Evolutionary conservation across 2,329 filamentous ascomycete species (phyloP).

Genomic region (Pestalotiopsis sp.): DNA sequence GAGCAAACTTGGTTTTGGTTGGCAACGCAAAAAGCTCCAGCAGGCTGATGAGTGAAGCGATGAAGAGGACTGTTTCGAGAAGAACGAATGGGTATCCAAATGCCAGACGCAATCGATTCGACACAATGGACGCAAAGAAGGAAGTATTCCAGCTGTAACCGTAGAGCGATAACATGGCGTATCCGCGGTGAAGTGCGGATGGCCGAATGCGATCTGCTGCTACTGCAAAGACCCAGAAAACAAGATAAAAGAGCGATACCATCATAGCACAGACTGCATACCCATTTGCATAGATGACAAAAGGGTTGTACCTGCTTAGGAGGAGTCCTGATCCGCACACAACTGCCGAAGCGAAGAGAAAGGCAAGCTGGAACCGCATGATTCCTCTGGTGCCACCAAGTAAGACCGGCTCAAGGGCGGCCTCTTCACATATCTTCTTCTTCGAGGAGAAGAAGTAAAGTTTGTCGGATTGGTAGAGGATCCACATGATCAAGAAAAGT

Average conservation of each 20-base stretch:
- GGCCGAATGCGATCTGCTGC: slow-evolving; percentile 77
- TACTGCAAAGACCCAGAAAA: slow-evolving; percentile 73
- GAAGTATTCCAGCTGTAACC: slow-evolving; percentile 53
- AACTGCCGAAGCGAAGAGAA: slow-evolving; percentile 65
- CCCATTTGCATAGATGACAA: slow-evolving; percentile 80
- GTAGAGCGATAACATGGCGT: slow-evolving; percentile 81
- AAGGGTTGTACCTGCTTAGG: slow-evolving; percentile 78
- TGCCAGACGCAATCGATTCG: neutral
- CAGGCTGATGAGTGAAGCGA: neutral
- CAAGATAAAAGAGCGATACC: slow-evolving; percentile 73
- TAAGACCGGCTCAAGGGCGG: slow-evolving; percentile 37
- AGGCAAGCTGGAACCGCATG: slow-evolving; percentile 76
- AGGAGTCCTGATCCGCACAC: slow-evolving; percentile 72
- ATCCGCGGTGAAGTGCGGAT: slow-evolving; percentile 80
- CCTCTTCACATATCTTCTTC: slow-evolving; percentile 28
- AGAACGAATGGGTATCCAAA: neutral
- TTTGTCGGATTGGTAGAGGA: slow-evolving; percentile 72
- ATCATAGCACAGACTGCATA: slow-evolving; percentile 88
- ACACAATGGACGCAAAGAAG: neutral
- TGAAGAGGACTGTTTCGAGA: neutral
- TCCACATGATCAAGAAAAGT: slow-evolving; percentile 67
- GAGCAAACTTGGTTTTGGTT: neutral
- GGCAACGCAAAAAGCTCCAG: neutral
- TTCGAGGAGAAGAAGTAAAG: slow-evolving; percentile 80
- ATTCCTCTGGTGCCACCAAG: slow-evolving; percentile 78